Percentiles rank a stretch among this genome's conserved stretches.
These are phyloP conservation scores for Psilocybe tampanensis DNA, from an alignment of 768 basidiomycete species.

Conservation along the genomic window DNA sequence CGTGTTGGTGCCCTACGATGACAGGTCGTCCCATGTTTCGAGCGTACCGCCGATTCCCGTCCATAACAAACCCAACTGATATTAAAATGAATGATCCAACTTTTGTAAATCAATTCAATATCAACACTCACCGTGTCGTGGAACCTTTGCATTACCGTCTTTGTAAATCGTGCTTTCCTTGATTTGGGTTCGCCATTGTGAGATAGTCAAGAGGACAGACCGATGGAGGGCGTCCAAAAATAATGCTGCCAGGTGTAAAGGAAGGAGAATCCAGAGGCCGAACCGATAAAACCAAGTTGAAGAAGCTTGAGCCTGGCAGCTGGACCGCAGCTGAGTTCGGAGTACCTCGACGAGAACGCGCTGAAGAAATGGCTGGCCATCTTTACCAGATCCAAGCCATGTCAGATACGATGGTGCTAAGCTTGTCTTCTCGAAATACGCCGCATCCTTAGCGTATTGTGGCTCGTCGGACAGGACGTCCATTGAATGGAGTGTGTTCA, in stretches of 20 bases:
- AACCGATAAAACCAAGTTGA: neutral
- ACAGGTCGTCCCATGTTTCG: neutral
- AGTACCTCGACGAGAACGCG: neutral
- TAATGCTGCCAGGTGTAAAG: neutral
- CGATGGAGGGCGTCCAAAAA: neutral
- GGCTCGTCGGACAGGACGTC: conserved; percentile 1
- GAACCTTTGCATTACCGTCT: neutral
- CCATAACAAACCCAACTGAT: conserved; percentile 4
- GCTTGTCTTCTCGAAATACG: too few relatives aligned
- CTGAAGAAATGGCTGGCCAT: neutral
- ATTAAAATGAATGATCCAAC: neutral
- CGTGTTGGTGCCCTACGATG: neutral
- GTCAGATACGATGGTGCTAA: neutral
- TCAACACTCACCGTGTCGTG: neutral
- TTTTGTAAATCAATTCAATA: neutral
- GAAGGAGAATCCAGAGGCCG: neutral
- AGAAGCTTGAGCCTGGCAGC: neutral
- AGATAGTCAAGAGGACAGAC: neutral
- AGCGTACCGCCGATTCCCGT: neutral
- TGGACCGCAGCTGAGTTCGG: neutral
- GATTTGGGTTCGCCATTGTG: neutral
- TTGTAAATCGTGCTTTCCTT: neutral
- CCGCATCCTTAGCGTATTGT: neutral
- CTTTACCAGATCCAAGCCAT: conserved; percentile 2
- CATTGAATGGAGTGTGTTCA: neutral